Conservation (phyloP, 2,329 filamentous ascomycete genomes). For the Teratosphaeria epicoccoides region DNA sequence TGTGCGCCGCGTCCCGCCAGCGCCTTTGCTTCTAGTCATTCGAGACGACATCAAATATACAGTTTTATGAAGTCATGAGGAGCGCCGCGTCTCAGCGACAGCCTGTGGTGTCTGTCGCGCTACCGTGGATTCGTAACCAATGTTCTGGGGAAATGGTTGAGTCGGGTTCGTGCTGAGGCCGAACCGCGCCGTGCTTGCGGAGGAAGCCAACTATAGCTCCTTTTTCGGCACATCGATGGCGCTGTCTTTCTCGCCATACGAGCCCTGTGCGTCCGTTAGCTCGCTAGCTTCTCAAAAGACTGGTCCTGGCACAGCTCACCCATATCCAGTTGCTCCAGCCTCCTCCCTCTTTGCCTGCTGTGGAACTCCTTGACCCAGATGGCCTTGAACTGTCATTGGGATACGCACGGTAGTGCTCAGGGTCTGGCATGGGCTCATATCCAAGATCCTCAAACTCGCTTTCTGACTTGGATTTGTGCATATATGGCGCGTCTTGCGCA, state of each 20-base stretch:
- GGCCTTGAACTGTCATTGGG: conserved; percentile 1
- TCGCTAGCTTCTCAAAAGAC: conserved; percentile 5
- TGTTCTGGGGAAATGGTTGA: not conserved
- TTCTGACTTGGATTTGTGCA: conserved; percentile 77
- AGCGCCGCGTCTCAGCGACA: not conserved
- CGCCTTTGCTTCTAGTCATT: not conserved
- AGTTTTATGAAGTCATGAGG: not conserved
- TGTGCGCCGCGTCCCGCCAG: not conserved
- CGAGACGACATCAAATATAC: not conserved
- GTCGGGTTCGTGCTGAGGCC: no score
- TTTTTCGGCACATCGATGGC: conserved; percentile 21
- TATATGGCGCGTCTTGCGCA: conserved; percentile 14
- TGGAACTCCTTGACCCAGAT: conserved; percentile 4
- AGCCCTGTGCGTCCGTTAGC: not conserved
- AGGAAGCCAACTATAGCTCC: conserved; percentile 8
- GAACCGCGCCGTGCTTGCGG: not conserved
- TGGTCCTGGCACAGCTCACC: conserved; percentile 7
- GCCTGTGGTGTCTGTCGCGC: not conserved
- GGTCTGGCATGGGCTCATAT: conserved; percentile 29
- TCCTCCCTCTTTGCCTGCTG: conserved; percentile 6
- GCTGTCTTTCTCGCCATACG: conserved; percentile 28
- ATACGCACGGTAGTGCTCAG: conserved; percentile 15
- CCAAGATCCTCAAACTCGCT: conserved; percentile 61
- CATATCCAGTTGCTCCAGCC: conserved; percentile 29
- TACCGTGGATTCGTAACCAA: not conserved